Conservation (phyloP, 1,139 yeast genomes). For the Zygosaccharomyces sapae region DNA sequence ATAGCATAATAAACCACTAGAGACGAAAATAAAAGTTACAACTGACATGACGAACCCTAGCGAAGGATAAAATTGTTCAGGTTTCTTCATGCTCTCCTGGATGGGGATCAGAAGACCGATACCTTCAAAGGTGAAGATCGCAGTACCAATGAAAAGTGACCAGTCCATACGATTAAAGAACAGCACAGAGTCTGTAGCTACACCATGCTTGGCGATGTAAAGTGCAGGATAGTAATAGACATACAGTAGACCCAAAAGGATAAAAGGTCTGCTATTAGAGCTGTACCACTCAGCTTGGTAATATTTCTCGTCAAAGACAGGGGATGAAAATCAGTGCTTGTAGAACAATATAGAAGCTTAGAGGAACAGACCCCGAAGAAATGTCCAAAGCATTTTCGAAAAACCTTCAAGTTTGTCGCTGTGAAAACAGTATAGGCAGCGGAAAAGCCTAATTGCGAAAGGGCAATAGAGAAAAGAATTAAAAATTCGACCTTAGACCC, state of each 20-base stretch:
- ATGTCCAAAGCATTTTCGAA: slow-evolving; percentile 39
- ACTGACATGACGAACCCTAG: slow-evolving; percentile 69
- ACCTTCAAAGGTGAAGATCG: slow-evolving; percentile 95
- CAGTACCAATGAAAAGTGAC: slow-evolving; percentile 88
- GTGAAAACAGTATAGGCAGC: slow-evolving; percentile 94
- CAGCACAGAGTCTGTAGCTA: slow-evolving; percentile 48
- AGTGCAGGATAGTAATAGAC: slow-evolving; percentile 67
- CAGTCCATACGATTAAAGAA: slow-evolving; percentile 65
- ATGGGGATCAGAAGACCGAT: slow-evolving; percentile 91
- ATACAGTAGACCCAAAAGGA: slow-evolving; percentile 73
- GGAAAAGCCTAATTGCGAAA: slow-evolving; percentile 91
- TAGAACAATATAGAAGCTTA: slow-evolving; percentile 42
- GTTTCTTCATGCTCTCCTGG: slow-evolving; percentile 88
- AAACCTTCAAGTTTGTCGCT: slow-evolving; percentile 74
- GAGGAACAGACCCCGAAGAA: slow-evolving; percentile 12
- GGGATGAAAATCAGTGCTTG: slow-evolving; percentile 77
- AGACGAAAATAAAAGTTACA: slow-evolving; percentile 70
- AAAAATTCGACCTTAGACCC: slow-evolving; percentile 67
- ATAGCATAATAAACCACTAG: slow-evolving; percentile 77
- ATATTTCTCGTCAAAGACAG: slow-evolving; percentile 82
- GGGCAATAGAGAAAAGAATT: slow-evolving; percentile 70
- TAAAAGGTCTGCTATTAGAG: slow-evolving; percentile 85
- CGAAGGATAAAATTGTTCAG: slow-evolving; percentile 66
- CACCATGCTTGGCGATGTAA: slow-evolving; percentile 51
- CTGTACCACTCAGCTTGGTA: slow-evolving; percentile 81